Base-by-base conservation (phyloP, 257 asterid genomes). In the Misopates orontium region DNA sequence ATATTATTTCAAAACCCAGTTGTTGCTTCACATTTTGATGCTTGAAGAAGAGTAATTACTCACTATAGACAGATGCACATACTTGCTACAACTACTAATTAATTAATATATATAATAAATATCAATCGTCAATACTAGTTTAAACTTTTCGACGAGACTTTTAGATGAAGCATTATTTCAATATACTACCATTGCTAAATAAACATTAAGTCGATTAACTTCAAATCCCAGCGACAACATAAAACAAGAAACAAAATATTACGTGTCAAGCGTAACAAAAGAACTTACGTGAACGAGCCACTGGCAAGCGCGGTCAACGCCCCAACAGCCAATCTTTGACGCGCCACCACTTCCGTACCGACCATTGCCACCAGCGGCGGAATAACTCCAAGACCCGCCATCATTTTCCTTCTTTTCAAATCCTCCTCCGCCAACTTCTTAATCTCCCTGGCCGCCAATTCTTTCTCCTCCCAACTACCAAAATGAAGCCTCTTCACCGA, bases 341-440 rank as follows among this genome's bases (percentile, higher is more conserved):
- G 79, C 72, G 66, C 62, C 83, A 24, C 75, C 65, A 50, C 71
- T 40, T 78, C 72, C 21, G 91, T 78, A 11, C 75, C 89, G 56
- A 80, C 75, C 91, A 87, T 87, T 11, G 58, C 84, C 22, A 87
- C 87, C 68, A 87, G 71, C 48, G 95, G 91, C 60, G 81, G 95
- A 60, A 87, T 77, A 7, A 87, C 86, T 10, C 89, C 95, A 41
- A 84, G 89, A 68, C 80, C 84, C 71, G 79, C 89, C 82, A 84
- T 76, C 42, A 66, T 67, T 71, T 63, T 78, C 85, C 83, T 79
- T 62, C 71, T 67, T 76, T 74, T 73, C 66, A 71, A 45, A 59
- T 79, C 85, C 10, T 73, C 63, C 48, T 51, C 77, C 12, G 83
- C 91, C 58, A 87, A 53, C 71, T 62, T 74, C 70, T 66, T 75